Percentiles rank a stretch among this genome's conserved stretches.
Conservation (phyloP, 805 yeast genomes). For the Teunomyces atbi region DNA sequence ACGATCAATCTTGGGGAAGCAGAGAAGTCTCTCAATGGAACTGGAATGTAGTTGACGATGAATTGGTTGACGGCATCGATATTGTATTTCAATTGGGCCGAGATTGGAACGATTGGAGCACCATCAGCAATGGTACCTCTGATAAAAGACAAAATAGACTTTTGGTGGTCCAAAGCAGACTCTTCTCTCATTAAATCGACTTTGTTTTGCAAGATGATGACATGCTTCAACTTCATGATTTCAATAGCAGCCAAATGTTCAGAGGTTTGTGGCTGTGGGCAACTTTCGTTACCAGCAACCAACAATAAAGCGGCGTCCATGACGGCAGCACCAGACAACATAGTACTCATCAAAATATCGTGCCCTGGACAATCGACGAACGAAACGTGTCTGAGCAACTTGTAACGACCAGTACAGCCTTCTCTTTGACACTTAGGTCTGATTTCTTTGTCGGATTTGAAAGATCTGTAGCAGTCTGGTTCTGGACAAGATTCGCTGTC, state of each 20-base stretch:
- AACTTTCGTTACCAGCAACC: constrained; percentile 97
- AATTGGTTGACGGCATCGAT: constrained; percentile 98
- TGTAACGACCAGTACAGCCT: constrained; percentile 87
- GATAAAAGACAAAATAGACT: constrained; percentile 86
- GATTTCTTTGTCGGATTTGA: constrained; percentile 92
- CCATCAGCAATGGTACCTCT: constrained; percentile 99
- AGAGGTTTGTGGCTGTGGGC: constrained; percentile 99
- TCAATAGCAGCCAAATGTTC: constrained; percentile 99
- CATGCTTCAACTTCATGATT: constrained; percentile 97
- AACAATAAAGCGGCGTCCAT: constrained; percentile 98
- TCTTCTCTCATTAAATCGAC: constrained; percentile 99
- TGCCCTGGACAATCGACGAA: constrained; percentile 99
- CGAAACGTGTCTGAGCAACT: constrained; percentile 91
- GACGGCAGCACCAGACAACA: constrained; percentile 99
- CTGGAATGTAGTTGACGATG: constrained; percentile 92
- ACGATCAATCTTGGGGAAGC: constrained; percentile 95
- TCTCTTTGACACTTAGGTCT: constrained; percentile 87
- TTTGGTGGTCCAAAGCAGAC: constrained; percentile 91
- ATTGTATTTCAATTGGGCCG: constrained; percentile 97
- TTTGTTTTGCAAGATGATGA: constrained; percentile 93
- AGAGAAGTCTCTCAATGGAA: constrained; percentile 91
- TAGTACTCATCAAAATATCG: constrained; percentile 99
- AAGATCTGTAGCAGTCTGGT: constrained; percentile 93
- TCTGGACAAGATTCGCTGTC: constrained; percentile 82
- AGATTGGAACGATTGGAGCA: constrained; percentile 97